phyloP scores from a whole-genome alignment of 495 filamentous ascomycete species.

The Trichocladium uniseriatum region DNA sequence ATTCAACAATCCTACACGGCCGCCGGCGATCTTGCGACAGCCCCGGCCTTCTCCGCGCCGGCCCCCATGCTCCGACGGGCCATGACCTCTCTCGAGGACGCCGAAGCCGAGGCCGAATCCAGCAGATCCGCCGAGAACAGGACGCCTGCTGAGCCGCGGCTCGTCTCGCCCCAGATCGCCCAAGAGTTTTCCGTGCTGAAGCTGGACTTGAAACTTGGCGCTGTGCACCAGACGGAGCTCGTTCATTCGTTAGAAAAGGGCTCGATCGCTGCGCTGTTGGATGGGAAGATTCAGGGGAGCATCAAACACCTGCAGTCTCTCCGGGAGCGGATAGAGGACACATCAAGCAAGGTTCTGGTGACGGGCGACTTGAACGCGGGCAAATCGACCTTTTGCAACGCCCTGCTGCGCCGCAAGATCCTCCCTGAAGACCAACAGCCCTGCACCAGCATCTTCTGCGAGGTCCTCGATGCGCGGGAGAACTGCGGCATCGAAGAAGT shows the following conservation, averaged over 20 bases:
- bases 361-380: conserved; percentile 96
- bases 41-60: conserved; percentile 15
- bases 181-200: conserved; percentile 95
- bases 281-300: conserved; percentile 88
- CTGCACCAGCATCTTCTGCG: conserved; percentile 98
- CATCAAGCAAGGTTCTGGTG: conserved; percentile 93
- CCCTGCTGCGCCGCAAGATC: conserved; percentile 80
- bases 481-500: conserved; percentile 90
- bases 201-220: conserved; percentile 82
- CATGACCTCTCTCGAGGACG: conserved; percentile 57
- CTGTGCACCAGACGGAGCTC: conserved; percentile 75
- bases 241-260: conserved; percentile 94
- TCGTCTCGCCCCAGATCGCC: conserved; percentile 87
- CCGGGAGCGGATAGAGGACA: conserved; percentile 92
- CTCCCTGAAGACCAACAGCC: conserved; percentile 95
- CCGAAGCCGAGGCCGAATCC: conserved; percentile 58
- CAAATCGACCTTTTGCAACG: conserved; percentile 98
- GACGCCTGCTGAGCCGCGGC: conserved; percentile 48
- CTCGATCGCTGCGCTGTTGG: conserved; percentile 79
- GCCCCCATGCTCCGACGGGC: conserved; percentile 57
- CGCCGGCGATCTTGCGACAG: conserved; percentile 21
- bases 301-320: conserved; percentile 80
- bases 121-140: conserved; percentile 57
- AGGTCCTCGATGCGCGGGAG: conserved; percentile 85
- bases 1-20: conserved; percentile 48